Base-by-base conservation (phyloP, 2,329 filamentous ascomycete species). In the Pseudogymnoascus sp. region DNA sequence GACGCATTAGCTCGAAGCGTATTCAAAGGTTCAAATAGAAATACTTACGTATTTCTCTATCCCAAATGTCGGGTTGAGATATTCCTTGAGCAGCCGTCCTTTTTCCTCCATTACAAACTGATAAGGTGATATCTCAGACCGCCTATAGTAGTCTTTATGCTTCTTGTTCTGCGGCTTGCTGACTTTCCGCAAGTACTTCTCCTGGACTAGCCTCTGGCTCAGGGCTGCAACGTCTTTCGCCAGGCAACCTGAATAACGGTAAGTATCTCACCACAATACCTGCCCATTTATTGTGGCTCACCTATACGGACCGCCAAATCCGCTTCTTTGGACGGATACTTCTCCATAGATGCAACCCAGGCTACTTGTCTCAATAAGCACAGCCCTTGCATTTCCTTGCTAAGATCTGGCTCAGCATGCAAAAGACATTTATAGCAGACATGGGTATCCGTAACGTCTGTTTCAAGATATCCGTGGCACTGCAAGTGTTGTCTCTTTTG, bases 381-480 rank as follows among this genome's bases (percentile, higher is more conserved):
- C 3, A 59, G 11, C n/a, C 18, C 28, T n/a, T 38, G 28, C 53
- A 59, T 59, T 37, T 59, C 53, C 12, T n/a, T 59, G 2, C 5
- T 18, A 3, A 35, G 14, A 10, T 38, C 10, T 21, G 28, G 53
- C n/a, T 35, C 21, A 10, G 28, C 12, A 14, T 5, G 5, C 16
- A 35, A 11, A 18, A 59, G 53, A 38, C 53, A 59, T 33, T 12
- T 14, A 14, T 59, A 59, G 35, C 53, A 59, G 3, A 59, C n/a
- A 35, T 35, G 35, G 16, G 28, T 59, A 21, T 59, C 31, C 21
- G 35, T 33, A 5, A 37, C 53, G 8, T 59, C 53, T 12, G 53
- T 37, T 38, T 59, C 53, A 21, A 59, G 53, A 21, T 59, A 59
- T 21, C 53, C 53, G n/a, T 59, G n/a, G 28, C 53, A 59, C 8